A percentile compares a stretch with the other conserved stretches of the same genome.
These are phyloP conservation scores for Apiotrichum gracile DNA, from an alignment of 1,284 basidiomycete species.

Conservation along the genomic window DNA sequence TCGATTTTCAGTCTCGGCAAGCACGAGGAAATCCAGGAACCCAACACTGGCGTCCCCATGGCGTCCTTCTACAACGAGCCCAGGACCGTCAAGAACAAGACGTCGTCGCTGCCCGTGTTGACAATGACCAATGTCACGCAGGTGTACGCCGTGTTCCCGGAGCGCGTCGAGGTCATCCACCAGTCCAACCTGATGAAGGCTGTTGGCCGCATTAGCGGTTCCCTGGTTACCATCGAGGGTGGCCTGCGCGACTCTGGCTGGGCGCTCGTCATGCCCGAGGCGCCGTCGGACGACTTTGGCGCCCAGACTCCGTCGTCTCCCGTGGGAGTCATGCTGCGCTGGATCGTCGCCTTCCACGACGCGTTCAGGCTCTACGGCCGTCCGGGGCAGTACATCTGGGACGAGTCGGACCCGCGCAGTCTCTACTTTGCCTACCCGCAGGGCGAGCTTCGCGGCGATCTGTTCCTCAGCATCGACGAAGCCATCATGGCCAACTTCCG, in stretches of 20 bases:
- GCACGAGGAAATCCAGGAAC: slow-evolving; percentile 52
- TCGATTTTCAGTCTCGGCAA: slow-evolving; percentile 41
- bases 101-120: slow-evolving; percentile 32
- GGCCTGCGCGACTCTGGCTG: slow-evolving; percentile 62
- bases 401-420: slow-evolving; percentile 61
- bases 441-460: slow-evolving; percentile 46
- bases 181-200: slow-evolving; percentile 82
- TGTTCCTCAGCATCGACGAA: slow-evolving; percentile 82
- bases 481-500: slow-evolving; percentile 73
- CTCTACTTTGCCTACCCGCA: slow-evolving; percentile 46
- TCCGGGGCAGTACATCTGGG: slow-evolving; percentile 76
- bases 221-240: slow-evolving; percentile 55
- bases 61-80: slow-evolving; percentile 45
- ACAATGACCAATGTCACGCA: slow-evolving; percentile 45
- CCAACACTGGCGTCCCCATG: slow-evolving; percentile 41
- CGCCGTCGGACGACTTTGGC: slow-evolving; percentile 47
- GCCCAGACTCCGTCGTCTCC: slow-evolving; percentile 20
- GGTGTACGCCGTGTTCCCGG: slow-evolving; percentile 82
- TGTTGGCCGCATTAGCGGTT: slow-evolving; percentile 71
- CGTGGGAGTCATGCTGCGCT: slow-evolving; percentile 81
- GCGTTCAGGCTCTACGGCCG: slow-evolving; percentile 77
- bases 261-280: slow-evolving; percentile 80
- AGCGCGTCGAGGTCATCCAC: slow-evolving; percentile 83
- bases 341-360: slow-evolving; percentile 84
- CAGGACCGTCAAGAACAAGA: slow-evolving; percentile 37